These are phyloP conservation scores for Wickerhamomyces subpelliculosus DNA, from an alignment of 805 yeast genomes.

Conservation along the genomic window DNA sequence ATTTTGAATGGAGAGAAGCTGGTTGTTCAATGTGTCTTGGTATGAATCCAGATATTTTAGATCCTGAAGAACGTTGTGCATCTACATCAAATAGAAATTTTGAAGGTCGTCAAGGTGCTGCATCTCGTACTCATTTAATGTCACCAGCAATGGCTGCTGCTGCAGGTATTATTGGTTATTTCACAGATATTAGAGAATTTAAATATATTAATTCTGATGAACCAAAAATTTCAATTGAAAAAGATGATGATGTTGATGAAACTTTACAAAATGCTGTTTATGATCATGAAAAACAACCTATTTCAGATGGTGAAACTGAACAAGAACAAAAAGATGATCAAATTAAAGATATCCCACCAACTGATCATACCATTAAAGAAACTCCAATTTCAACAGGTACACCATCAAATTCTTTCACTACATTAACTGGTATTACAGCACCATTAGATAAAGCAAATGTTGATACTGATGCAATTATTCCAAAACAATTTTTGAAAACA, in stretches of 20 bases:
- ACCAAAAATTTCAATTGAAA: slow-evolving; percentile 49
- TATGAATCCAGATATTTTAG: slow-evolving; percentile 96
- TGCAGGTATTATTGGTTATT: slow-evolving; percentile 87
- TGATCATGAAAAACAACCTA: slow-evolving; percentile 60
- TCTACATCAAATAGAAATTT: slow-evolving; percentile 98
- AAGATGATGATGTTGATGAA: slow-evolving; percentile 42
- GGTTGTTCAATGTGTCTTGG: slow-evolving; percentile 99
- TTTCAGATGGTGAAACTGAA: slow-evolving; percentile 45
- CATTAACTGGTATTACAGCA: slow-evolving; percentile 82
- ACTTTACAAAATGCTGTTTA: slow-evolving; percentile 64
- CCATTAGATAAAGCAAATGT: slow-evolving; percentile 93
- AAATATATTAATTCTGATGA: slow-evolving; percentile 52
- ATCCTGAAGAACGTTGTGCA: slow-evolving; percentile 96
- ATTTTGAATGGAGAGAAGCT: slow-evolving; percentile 99
- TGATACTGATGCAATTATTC: slow-evolving; percentile 98
- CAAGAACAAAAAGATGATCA: slow-evolving; percentile 46
- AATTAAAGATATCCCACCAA: slow-evolving; percentile 57
- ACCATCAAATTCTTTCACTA: slow-evolving; percentile 51
- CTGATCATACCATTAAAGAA: slow-evolving; percentile 33
- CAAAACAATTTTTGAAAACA: slow-evolving; percentile 96
- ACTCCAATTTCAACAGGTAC: slow-evolving; percentile 22
- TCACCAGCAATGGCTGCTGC: slow-evolving; percentile 99
- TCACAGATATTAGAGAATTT: slow-evolving; percentile 84
- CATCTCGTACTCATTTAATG: slow-evolving; percentile 93
- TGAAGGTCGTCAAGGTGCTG: slow-evolving; percentile 98